Evolutionary conservation across 1,139 yeast genomes (phyloP).

Genomic region (Magnusiomyces starmeri): DNA sequence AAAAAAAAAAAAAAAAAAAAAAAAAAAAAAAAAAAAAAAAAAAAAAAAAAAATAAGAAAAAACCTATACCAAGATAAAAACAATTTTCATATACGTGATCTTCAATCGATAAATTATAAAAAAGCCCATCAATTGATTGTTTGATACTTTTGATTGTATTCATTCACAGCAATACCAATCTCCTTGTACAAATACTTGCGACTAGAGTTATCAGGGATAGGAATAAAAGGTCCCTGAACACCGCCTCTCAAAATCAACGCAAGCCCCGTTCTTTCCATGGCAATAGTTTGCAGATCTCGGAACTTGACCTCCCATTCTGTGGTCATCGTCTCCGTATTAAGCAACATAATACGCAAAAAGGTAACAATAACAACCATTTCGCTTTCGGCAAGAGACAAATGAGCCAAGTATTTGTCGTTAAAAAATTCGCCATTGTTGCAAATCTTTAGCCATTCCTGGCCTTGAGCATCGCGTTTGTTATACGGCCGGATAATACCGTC

Average conservation of each 20-base stretch:
- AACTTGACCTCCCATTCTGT: conserved; percentile 61
- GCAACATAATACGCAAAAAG: conserved; percentile 58
- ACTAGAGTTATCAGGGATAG: conserved; percentile 61
- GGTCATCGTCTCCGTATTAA: conserved; percentile 55
- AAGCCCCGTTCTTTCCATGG: conserved; percentile 76
- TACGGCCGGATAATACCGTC: conserved; percentile 70
- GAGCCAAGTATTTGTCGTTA: conserved; percentile 75
- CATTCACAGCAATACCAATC: conserved; percentile 75
- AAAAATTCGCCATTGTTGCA: conserved; percentile 73
- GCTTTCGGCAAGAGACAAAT: conserved; percentile 71
- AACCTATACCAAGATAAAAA: conserved; percentile 10
- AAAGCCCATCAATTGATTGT: too few relatives aligned
- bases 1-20: too few relatives aligned
- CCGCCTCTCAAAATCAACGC: conserved; percentile 54
- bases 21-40: background rate
- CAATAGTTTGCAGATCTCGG: conserved; percentile 57
- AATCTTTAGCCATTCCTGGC: conserved; percentile 84
- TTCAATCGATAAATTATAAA: background rate
- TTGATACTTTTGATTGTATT: conserved; percentile 46
- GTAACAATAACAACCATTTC: conserved; percentile 75
- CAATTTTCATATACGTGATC: background rate
- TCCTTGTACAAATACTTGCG: conserved; percentile 62
- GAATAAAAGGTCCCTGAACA: conserved; percentile 67
- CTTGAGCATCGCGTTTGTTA: conserved; percentile 81
- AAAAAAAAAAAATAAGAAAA: too few relatives aligned